phyloP scores from a whole-genome alignment of 2,329 filamentous ascomycete genomes.

The Sporothrix phasma region DNA sequence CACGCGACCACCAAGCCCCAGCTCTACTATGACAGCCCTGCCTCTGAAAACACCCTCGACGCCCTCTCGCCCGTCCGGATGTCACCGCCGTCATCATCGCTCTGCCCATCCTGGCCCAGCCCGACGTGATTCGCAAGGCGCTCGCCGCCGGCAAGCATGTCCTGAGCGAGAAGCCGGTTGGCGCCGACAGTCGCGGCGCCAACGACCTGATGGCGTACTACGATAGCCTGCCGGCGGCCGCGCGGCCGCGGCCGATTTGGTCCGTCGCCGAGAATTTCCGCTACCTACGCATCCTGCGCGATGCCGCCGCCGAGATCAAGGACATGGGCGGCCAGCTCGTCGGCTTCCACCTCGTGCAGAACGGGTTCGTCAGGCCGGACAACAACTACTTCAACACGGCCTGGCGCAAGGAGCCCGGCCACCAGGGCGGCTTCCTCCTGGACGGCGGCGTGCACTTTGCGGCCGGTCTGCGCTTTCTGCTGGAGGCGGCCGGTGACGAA shows the following conservation, averaged over 20 bases:
- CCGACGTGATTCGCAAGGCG: slow-evolving; percentile 46
- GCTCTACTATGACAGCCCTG: slow-evolving; percentile 48
- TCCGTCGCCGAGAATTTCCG: slow-evolving; percentile 65
- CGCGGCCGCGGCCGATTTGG: slow-evolving; percentile 34
- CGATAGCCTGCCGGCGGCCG: slow-evolving; percentile 19
- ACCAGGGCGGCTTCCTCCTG: slow-evolving; percentile 68
- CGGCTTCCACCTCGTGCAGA: slow-evolving; percentile 33
- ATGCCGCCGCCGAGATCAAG: slow-evolving; percentile 20
- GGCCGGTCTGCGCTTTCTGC: slow-evolving; percentile 50
- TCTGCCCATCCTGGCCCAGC: slow-evolving; percentile 54
- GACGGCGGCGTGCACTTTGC: slow-evolving; percentile 67
- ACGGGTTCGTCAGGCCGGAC: slow-evolving; percentile 32
- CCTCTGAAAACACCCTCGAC: slow-evolving; percentile 35
- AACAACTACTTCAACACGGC: slow-evolving; percentile 40
- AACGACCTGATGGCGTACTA: slow-evolving; percentile 25
- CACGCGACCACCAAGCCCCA: slow-evolving; percentile 25
- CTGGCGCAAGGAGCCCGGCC: slow-evolving; percentile 56
- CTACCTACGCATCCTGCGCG: slow-evolving; percentile 27
- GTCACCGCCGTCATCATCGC: slow-evolving; percentile 46
- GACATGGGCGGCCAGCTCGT: slow-evolving; percentile 24
- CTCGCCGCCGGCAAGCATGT: slow-evolving; percentile 60
- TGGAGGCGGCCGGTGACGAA: slow-evolving; percentile 35
- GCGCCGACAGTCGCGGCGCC: slow-evolving; percentile 36
- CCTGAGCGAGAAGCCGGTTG: slow-evolving; percentile 59
- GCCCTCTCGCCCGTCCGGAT: slow-evolving; percentile 45